Base-by-base conservation (phyloP, 169 alveolate genomes). In the Cryptosporidium ubiquitum region DNA sequence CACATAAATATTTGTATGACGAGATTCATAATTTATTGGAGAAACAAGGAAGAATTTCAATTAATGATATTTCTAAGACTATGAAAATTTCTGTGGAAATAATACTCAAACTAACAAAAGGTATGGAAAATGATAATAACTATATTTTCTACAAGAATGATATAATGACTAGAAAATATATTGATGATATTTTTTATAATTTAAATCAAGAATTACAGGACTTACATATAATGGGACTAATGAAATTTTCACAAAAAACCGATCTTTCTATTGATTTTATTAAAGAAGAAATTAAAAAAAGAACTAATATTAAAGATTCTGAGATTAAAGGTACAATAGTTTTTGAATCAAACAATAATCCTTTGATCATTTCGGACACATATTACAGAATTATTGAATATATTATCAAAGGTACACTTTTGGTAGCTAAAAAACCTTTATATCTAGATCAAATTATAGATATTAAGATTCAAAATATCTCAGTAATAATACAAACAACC, bases 241-340 rank as follows among this genome's bases (percentile, higher is more conserved):
- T 49, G 23, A 23, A 18, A 20, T 12, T 71, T n/a, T 49, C 69
- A 14, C 55, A 71, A 71, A 71, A 29, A 20, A 49, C 57, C 0
- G 69, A 71, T 55, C 61, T 71, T n/a, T 71, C 85, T 35, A 47
- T 71, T 29, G 85, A 47, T 6, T 71, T 49, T n/a, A 49, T 71
- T 3, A 71, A 71, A 51, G 69, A 47, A n/a, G 85, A 71, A 51
- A 49, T 71, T 7, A 52, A 49, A n/a, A 47, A 51, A 7, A 71
- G 69, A 51, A 31, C 14, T 20, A 29, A 29, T 31, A 14, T 3
- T 5, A 31, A 29, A 29, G 69, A 52, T 29, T 12, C 40, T 5
- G 52, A 23, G 49, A 55, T 42, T 20, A 23, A 71, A 29, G 85
- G 68, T n/a, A 55, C 7, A 6, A 16, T 71, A 23, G 69, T 51